Conservation (phyloP, 1,284 basidiomycete genomes). For the Sporisorium sorghi region DNA sequence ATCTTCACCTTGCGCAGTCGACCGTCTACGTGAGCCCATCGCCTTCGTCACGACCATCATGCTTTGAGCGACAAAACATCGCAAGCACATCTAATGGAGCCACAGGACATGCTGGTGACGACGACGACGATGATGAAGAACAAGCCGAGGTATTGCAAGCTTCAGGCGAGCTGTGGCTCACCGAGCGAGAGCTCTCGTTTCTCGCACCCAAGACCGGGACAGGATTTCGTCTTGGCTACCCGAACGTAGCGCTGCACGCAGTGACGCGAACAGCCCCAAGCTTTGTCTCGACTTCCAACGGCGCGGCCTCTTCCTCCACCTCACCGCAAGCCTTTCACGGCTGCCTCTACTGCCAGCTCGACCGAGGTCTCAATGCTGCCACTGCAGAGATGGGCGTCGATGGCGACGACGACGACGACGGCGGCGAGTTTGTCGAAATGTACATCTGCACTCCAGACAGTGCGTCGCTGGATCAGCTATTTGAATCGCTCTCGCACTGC, state of each 20-base stretch:
- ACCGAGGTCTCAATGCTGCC: constrained; percentile 51
- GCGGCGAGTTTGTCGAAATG: constrained; percentile 53
- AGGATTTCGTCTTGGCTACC: constrained; percentile 61
- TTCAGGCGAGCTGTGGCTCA: constrained; percentile 50
- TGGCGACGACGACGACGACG: constrained; percentile 53
- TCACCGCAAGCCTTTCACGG: constrained; percentile 17
- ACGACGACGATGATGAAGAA: constrained; percentile 11
- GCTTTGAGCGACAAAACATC: constrained; percentile 18
- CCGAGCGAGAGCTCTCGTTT: constrained; percentile 57
- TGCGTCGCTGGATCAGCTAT: constrained; percentile 82
- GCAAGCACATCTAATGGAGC: neutral
- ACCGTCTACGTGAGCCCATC: constrained; percentile 42
- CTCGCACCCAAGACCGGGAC: constrained; percentile 24
- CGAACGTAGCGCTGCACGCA: constrained; percentile 63
- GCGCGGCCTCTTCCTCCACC: constrained; percentile 9
- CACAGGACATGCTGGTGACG: neutral
- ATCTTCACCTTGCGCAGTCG: constrained; percentile 27
- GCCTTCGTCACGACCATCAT: constrained; percentile 31
- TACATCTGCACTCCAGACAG: constrained; percentile 55
- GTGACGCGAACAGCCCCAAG: constrained; percentile 59
- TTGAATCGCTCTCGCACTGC: constrained; percentile 86
- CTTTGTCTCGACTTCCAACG: constrained; percentile 18
- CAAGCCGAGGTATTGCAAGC: constrained; percentile 29
- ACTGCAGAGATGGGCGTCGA: constrained; percentile 41
- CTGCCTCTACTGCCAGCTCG: constrained; percentile 67